Base-by-base conservation (phyloP, 192 early-diverging fungal genomes). In the Coemansia sp. region DNA sequence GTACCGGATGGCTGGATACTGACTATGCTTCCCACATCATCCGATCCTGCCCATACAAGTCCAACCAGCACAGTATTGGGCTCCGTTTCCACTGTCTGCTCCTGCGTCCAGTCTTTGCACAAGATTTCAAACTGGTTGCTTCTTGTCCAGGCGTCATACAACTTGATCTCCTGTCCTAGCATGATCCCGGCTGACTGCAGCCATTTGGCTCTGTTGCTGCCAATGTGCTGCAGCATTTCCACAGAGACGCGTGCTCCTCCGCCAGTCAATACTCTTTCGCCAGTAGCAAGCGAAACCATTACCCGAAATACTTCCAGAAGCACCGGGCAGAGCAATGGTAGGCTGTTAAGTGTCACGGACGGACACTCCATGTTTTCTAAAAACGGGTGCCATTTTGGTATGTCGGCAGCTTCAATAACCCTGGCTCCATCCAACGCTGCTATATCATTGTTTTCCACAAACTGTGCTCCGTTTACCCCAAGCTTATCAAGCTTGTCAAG, bases 201-300 rank as follows among this genome's bases (percentile, higher is more conserved):
- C 69, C 69, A 71, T 29, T 50, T 59, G 19, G 61, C 31, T 29
- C 53, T 59, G 37, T 57, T 55, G 34, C 53, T 61, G 44, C 54
- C 44, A 6, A 71, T 56, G 37, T 13, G 20, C 30, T 58, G 29
- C 10, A 19, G 14, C 13, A 55, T 41, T 10, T 67, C 57, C 25
- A 54, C 41, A 2, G n/a, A 8, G 14, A 25, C 22, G n/a, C n/a
- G n/a, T 6, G 6, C 13, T 4, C 22, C 45, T 48, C 45, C 22
- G 25, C 22, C 10, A 25, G 20, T 13, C 7, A 22, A 0, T 23
- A 25, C 7, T 4, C 6, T 1, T 23, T 10, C 45, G 7, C 45
- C 45, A 8, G 22, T 48, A 9, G 45, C 45, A 20, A 48, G 45
- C 45, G 23, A 23, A 25, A 48, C 45, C 45, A 23, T 48, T 2